Evolutionary conservation across 2,329 filamentous ascomycete genomes (phyloP).

Genomic region (Elsinoe necatrix): DNA sequence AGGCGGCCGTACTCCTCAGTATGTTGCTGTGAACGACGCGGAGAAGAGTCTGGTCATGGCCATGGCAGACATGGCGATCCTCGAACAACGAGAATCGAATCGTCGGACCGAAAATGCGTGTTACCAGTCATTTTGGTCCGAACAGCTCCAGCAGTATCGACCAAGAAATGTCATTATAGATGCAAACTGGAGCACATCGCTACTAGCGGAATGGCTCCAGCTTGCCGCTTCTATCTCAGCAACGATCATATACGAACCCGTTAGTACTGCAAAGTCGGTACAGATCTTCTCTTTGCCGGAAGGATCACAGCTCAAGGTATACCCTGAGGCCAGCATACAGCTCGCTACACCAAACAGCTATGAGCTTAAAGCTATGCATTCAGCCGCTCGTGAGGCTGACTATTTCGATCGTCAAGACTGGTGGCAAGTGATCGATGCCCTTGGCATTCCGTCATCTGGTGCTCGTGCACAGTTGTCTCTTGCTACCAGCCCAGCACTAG

Average conservation of each 20-base stretch:
- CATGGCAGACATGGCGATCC: conserved; percentile 91
- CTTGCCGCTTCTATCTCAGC: conserved; percentile 49
- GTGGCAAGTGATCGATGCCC: conserved; percentile 71
- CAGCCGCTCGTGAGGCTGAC: conserved; percentile 55
- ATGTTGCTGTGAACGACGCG: conserved; percentile 78
- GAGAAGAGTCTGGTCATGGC: conserved; percentile 79
- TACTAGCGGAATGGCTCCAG: conserved; percentile 60
- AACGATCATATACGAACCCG: conserved; percentile 75
- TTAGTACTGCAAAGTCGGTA: conserved; percentile 70
- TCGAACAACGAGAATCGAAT: conserved; percentile 44
- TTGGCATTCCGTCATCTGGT: conserved; percentile 62
- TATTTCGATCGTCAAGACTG: conserved; percentile 64
- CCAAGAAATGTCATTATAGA: conserved; percentile 79
- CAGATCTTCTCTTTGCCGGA: conserved; percentile 50
- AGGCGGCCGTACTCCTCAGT: conserved; percentile 70
- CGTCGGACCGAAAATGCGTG: conserved; percentile 19
- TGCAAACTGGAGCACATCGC: conserved; percentile 67
- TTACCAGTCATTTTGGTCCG: conserved; percentile 46
- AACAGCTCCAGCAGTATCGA: conserved; percentile 46
- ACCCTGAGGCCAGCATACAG: conserved; percentile 56
- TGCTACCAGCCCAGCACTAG: conserved; percentile 58
- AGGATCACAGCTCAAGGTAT: conserved; percentile 35
- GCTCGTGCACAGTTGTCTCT: conserved; percentile 63
- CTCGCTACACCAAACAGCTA: conserved; percentile 74
- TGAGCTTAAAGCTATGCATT: conserved; percentile 74